Conservation (phyloP, 768 basidiomycete genomes). For the Mycena venus region DNA sequence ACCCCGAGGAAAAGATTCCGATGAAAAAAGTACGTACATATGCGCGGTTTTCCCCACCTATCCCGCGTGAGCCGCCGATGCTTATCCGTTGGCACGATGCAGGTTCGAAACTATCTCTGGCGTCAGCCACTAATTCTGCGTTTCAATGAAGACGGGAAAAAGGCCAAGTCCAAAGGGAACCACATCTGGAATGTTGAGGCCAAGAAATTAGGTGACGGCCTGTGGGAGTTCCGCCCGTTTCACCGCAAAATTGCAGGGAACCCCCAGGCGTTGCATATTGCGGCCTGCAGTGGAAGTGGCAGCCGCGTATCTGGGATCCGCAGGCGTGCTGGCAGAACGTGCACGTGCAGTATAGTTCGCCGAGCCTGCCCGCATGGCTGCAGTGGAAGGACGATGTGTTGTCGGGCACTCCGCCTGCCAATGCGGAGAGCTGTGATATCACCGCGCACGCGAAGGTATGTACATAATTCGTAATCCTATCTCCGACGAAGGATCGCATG, state of each 20-base stretch:
- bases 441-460: slow-evolving; percentile 83
- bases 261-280: slow-evolving; percentile 88
- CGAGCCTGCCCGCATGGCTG: slow-evolving; percentile 88
- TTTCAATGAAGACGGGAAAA: slow-evolving; percentile 99
- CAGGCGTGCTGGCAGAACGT: slow-evolving; percentile 88
- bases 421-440: slow-evolving; percentile 82
- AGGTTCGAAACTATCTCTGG: slow-evolving; percentile 98
- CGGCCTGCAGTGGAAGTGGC: slow-evolving; percentile 89
- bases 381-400: slow-evolving; percentile 89
- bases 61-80: not conserved
- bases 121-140: slow-evolving; percentile 93
- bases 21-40: slow-evolving; percentile 93
- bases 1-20: slow-evolving; percentile 94
- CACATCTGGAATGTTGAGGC: slow-evolving; percentile 99
- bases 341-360: slow-evolving; percentile 84
- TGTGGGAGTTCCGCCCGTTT: slow-evolving; percentile 93
- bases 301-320: slow-evolving; percentile 96
- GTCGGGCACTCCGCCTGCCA: slow-evolving; percentile 82
- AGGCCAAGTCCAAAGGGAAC: slow-evolving; percentile 99
- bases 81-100: slow-evolving; percentile 21
- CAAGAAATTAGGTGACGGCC: slow-evolving; percentile 80
- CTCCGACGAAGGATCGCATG: slow-evolving; percentile 19
- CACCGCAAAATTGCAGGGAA: slow-evolving; percentile 88
- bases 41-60: slow-evolving; percentile 14
- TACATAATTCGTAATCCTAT: not conserved